Base-by-base conservation (phyloP, 139 green algal species). In the Chlorella sp. region DNA sequence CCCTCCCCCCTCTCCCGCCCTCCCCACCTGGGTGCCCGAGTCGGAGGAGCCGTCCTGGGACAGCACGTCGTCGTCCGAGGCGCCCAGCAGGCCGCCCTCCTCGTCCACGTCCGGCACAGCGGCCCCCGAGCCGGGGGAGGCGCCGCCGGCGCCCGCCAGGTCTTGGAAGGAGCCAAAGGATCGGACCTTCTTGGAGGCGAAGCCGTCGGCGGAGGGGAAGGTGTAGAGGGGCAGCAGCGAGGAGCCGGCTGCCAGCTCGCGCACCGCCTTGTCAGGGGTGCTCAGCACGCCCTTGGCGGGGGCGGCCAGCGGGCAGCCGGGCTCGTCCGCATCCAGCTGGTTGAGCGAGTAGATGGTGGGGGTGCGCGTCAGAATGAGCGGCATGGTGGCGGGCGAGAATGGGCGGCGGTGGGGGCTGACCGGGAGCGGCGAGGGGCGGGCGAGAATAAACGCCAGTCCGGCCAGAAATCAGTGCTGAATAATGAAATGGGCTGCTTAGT, bases 101-200 rank as follows among this genome's bases (percentile, higher is more conserved):
- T 90, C 85, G 48, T 90, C 68, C 24, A 88, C 43, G 43, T 92
- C 87, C 26, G 89, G 89, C 56, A 91, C 90, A 26, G 65, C 38
- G 34, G 67, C n/a, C 20, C 48, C 81, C 26, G 20, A 34, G 38
- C 34, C 13, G 40, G 19, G 60, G 34, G 46, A 13, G 46, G 7
- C 13, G 16, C 36, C 22, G 48, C 38, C 51, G 13, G 51, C 69
- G 38, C 36, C 38, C 4, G 38, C 75, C 46, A 69, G 68, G 73
- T 80, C 69, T 26, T 62, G 19, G 74, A 94, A 72, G 81, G 91
- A 88, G n/a, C 90, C 91, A 76, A 93, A 93, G 28, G 90, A 93
- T 22, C 89, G 83, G 7, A 93, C 79, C 24, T 84, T 85, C 82
- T 93, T 91, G 77, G 69, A 40, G 11, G 67, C 44, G 44, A 78